phyloP scores from a whole-genome alignment of 768 basidiomycete genomes.

The Ramaria sp. region DNA sequence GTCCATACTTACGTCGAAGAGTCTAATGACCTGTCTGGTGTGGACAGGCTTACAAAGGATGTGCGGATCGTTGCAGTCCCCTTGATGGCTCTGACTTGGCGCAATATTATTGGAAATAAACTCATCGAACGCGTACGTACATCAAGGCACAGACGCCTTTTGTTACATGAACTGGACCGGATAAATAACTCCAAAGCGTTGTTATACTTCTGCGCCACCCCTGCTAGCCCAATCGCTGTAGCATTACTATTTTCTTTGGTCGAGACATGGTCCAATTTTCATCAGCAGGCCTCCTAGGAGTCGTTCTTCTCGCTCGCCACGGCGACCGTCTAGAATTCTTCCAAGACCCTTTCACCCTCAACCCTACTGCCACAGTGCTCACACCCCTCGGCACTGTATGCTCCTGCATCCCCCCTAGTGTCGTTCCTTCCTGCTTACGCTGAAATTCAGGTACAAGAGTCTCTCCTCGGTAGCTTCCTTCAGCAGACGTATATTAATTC shows the following conservation, averaged over 20 bases:
- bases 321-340: conserved; percentile 60
- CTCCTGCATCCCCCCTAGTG: background rate
- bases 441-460: conserved; percentile 45
- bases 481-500: conserved; percentile 57
- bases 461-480: conserved; percentile 49
- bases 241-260: background rate
- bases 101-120: too few species aligned
- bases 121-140: too few species aligned
- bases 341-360: conserved; percentile 63
- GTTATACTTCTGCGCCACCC: too few species aligned
- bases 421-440: background rate
- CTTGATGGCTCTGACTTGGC: too few species aligned
- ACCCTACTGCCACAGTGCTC: conserved; percentile 50
- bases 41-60: too few species aligned
- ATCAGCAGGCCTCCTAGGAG: background rate
- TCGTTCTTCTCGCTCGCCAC: conserved; percentile 46
- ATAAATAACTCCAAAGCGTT: too few species aligned
- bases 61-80: too few species aligned
- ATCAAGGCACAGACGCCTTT: too few species aligned
- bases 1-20: too few species aligned
- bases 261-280: background rate
- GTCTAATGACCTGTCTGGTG: too few species aligned
- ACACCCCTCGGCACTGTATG: conserved; percentile 68
- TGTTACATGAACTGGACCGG: too few species aligned
- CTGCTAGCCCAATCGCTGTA: too few species aligned